phyloP scores from a whole-genome alignment of 345 rosid genomes.

The Sisymbrium altissimum region DNA sequence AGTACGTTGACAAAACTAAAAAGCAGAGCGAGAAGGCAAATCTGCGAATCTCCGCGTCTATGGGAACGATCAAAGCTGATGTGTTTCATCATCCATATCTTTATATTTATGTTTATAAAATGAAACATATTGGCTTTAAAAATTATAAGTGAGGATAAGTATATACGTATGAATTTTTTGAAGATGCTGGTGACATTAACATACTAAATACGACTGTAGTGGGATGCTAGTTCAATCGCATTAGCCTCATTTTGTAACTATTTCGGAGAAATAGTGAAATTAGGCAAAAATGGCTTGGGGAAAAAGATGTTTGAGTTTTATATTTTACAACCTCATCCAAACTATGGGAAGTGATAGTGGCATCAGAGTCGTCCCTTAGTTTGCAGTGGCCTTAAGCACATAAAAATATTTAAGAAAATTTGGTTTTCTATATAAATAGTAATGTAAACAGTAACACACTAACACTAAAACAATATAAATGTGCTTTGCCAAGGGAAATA shows the following conservation, averaged over 20 bases:
- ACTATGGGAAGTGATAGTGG: not conserved
- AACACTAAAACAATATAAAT: too few relatives aligned
- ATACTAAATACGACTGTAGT: not conserved
- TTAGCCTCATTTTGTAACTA: not conserved
- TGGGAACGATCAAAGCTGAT: slow-evolving; percentile 22
- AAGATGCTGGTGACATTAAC: slow-evolving; percentile 1
- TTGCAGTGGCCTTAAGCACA: too few relatives aligned
- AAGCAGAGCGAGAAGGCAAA: slow-evolving; percentile 34
- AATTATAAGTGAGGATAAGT: not conserved
- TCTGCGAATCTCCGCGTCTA: slow-evolving; percentile 35
- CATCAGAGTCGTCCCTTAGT: too few relatives aligned
- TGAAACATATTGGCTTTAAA: slow-evolving; percentile 22
- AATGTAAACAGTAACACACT: too few relatives aligned
- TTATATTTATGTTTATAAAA: not conserved
- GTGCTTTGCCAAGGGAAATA: too few relatives aligned
- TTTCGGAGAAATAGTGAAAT: not conserved
- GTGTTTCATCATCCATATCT: slow-evolving; percentile 21
- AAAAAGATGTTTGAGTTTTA: not conserved
- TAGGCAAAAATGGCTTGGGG: not conserved
- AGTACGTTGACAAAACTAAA: slow-evolving; percentile 31
- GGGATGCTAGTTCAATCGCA: not conserved
- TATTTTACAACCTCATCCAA: not conserved
- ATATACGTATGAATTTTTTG: not conserved
- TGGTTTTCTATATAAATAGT: too few relatives aligned
- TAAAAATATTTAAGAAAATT: too few relatives aligned